Percentiles rank a stretch among this genome's conserved stretches.
Conservation (phyloP, 176 grass and related monocot species). For the Puya raimondii region DNA sequence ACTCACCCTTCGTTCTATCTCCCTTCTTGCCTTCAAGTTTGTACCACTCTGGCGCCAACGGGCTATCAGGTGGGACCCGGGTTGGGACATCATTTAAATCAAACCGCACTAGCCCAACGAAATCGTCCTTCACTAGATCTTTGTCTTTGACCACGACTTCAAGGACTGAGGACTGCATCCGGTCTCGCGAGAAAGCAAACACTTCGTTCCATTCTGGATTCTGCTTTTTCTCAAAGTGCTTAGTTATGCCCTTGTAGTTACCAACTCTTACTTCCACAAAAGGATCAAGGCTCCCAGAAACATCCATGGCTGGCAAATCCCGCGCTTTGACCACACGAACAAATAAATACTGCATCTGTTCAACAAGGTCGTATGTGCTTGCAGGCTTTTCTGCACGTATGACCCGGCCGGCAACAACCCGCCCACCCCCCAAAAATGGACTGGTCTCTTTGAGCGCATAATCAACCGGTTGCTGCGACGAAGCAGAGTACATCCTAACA, state of each 20-base stretch:
- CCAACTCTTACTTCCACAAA: conserved; percentile 86
- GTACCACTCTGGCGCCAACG: conserved; percentile 96
- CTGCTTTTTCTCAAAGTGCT: conserved; percentile 85
- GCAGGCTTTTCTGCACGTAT: conserved; percentile 69
- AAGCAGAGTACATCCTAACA: conserved; percentile 74
- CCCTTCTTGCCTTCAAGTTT: conserved; percentile 68
- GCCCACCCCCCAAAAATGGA: conserved; percentile 82
- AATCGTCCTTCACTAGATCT: conserved; percentile 84
- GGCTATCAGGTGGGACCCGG: conserved; percentile 86
- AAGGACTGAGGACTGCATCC: conserved; percentile 78
- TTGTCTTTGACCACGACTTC: conserved; percentile 86
- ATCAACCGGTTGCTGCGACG: conserved; percentile 81
- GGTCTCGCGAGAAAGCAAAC: conserved; percentile 91
- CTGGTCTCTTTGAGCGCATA: conserved; percentile 93
- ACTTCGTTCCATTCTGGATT: conserved; percentile 94
- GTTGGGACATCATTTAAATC: conserved; percentile 87
- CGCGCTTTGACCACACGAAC: conserved; percentile 96
- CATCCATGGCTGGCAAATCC: conserved; percentile 74
- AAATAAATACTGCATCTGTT: conserved; percentile 94
- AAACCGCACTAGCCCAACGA: conserved; percentile 77
- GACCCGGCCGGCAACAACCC: conserved; percentile 84
- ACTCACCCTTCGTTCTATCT: conserved; percentile 68
- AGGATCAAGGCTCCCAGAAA: conserved; percentile 91
- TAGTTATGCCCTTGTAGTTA: conserved; percentile 81
- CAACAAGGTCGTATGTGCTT: conserved; percentile 93